Percentiles rank a stretch among this genome's conserved stretches.
Evolutionary conservation across 2,329 filamentous ascomycete species (phyloP).

Genomic region (Venturia pyrina): DNA sequence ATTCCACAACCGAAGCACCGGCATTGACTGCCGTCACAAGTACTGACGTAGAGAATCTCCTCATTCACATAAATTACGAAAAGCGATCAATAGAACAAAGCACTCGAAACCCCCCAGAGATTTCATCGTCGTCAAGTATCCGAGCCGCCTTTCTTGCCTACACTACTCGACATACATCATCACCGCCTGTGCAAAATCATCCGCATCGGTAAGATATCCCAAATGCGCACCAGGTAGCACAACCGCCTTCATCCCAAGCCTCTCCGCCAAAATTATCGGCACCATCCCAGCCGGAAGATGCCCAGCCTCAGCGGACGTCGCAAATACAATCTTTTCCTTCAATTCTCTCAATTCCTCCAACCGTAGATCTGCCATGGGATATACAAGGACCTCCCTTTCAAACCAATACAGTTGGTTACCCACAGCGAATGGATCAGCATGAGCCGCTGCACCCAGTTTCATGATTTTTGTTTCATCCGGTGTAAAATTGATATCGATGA

Average conservation of each 20-base stretch:
- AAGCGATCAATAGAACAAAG: too few relatives aligned
- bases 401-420: slow-evolving; percentile 15
- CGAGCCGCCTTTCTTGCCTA: background rate
- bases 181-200: slow-evolving; percentile 9
- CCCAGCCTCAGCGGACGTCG: slow-evolving; percentile 12
- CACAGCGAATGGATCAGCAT: background rate
- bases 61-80: too few relatives aligned
- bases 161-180: slow-evolving; percentile 2
- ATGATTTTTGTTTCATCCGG: background rate
- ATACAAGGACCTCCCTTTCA: slow-evolving; percentile 15
- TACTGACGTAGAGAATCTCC: too few relatives aligned
- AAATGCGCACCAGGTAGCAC: slow-evolving; percentile 14
- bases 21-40: too few relatives aligned
- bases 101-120: too few relatives aligned
- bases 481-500: slow-evolving; percentile 8
- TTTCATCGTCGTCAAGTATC: background rate
- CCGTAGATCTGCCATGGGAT: slow-evolving; percentile 13
- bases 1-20: too few relatives aligned
- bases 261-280: slow-evolving; percentile 12
- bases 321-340: slow-evolving; percentile 14
- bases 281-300: slow-evolving; percentile 6
- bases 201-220: slow-evolving; percentile 13
- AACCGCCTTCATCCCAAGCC: slow-evolving; percentile 13
- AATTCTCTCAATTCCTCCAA: slow-evolving; percentile 7
- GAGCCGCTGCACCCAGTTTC: background rate